Evolutionary conservation across 495 filamentous ascomycete genomes (phyloP).

Genomic region (Bacidia gigantensis): DNA sequence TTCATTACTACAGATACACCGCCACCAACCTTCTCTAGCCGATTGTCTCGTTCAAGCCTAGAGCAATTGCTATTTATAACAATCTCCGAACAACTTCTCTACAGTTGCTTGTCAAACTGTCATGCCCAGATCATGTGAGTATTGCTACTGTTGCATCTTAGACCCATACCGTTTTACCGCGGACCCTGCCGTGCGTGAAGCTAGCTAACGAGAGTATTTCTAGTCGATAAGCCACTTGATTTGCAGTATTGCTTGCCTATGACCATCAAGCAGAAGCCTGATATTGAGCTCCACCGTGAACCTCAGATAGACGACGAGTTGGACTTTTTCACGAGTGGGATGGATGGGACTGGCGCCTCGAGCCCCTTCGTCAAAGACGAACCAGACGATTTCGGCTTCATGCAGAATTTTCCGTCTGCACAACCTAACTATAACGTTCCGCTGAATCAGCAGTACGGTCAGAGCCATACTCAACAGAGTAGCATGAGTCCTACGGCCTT

Average conservation of each 20-base stretch:
- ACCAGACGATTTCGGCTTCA: constrained; percentile 50
- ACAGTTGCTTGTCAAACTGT: constrained; percentile 3
- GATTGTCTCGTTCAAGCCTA: too few relatives aligned
- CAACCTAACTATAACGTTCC: constrained; percentile 47
- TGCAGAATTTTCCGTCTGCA: constrained; percentile 38
- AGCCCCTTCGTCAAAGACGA: constrained; percentile 69
- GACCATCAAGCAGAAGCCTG: constrained; percentile 22
- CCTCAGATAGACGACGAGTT: constrained; percentile 26
- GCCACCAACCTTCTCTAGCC: not conserved
- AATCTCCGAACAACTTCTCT: not conserved
- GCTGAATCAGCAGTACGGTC: constrained; percentile 46
- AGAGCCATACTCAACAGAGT: constrained; percentile 35
- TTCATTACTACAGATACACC: too few relatives aligned
- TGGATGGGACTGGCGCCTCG: constrained; percentile 33
- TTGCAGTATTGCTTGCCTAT: constrained; percentile 17
- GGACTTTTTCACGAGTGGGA: constrained; percentile 26
- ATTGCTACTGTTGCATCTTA: not conserved
- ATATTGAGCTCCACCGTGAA: constrained; percentile 23
- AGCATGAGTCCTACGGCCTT: constrained; percentile 80
- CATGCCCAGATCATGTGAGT: constrained; percentile 21
- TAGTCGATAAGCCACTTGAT: constrained; percentile 16
- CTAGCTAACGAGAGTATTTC: not conserved
- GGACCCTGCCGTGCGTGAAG: not conserved
- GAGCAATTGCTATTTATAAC: too few relatives aligned
- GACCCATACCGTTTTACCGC: too few relatives aligned